Conservation (phyloP, 2,329 filamentous ascomycete species). For the Fusarium begoniae region DNA sequence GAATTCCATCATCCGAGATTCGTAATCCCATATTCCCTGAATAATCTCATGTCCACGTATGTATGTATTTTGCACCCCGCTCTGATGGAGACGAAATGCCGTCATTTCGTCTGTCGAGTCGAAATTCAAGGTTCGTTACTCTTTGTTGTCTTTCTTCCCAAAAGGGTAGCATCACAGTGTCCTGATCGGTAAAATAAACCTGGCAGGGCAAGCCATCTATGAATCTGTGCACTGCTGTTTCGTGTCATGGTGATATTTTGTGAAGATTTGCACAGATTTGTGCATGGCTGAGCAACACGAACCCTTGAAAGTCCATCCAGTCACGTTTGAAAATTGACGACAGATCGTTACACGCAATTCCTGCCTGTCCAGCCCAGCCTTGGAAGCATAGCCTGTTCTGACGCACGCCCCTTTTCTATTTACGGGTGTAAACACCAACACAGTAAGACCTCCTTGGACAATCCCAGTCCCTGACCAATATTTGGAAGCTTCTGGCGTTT, state of each 20-base stretch:
- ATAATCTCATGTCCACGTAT: slow-evolving; percentile 6
- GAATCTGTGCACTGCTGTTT: slow-evolving; percentile 22
- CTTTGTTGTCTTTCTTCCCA: slow-evolving; percentile 32
- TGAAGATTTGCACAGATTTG: slow-evolving; percentile 30
- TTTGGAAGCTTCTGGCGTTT: slow-evolving; percentile 26
- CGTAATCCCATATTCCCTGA: slow-evolving; percentile 12
- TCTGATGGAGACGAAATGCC: slow-evolving; percentile 15
- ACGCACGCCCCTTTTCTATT: slow-evolving; percentile 35
- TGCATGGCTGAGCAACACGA: slow-evolving; percentile 24
- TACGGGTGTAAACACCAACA: slow-evolving; percentile 15
- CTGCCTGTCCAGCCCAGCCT: slow-evolving; percentile 10
- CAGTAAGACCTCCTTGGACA: slow-evolving; percentile 4
- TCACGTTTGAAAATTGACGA: slow-evolving; percentile 25
- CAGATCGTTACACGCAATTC: slow-evolving; percentile 15
- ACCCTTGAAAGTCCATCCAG: slow-evolving; percentile 18
- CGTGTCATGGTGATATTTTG: background rate
- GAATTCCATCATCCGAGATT: slow-evolving; percentile 25
- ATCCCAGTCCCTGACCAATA: slow-evolving; percentile 8
- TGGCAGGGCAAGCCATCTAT: background rate
- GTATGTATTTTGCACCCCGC: slow-evolving; percentile 15
- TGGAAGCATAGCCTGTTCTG: slow-evolving; percentile 26
- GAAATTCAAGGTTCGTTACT: slow-evolving; percentile 7
- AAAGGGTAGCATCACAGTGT: slow-evolving; percentile 7
- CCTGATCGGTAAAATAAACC: slow-evolving; percentile 1
- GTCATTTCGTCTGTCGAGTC: slow-evolving; percentile 18